These are phyloP conservation scores for Metarhizium humberi DNA, from an alignment of 2,329 filamentous ascomycete species.

Conservation along the genomic window DNA sequence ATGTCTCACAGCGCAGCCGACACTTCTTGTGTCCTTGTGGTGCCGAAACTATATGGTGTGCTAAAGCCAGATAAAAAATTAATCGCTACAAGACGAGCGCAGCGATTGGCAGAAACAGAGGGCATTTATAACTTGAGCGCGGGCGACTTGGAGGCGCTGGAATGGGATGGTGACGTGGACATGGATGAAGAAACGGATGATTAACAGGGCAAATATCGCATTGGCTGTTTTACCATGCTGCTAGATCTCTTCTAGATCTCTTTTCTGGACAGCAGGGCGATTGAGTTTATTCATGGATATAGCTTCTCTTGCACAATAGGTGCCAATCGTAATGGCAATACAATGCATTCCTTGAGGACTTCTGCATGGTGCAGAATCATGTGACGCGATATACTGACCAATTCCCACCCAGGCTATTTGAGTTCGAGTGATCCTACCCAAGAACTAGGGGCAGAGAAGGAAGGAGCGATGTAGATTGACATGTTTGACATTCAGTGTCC, in stretches of 20 bases:
- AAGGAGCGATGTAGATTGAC: too few species aligned
- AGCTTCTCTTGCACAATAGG: background rate
- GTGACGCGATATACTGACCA: too few species aligned
- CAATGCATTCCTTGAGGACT: background rate
- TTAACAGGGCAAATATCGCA: background rate
- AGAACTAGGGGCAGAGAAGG: too few species aligned
- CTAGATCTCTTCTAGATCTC: too few species aligned
- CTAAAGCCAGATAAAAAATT: constrained; percentile 26
- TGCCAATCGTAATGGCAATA: background rate
- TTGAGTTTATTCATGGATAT: background rate
- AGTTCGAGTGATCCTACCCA: too few species aligned
- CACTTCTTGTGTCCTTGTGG: constrained; percentile 21
- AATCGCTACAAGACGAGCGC: constrained; percentile 13
- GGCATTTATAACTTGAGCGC: constrained; percentile 8
- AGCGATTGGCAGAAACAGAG: constrained; percentile 11
- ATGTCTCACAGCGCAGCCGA: constrained; percentile 2
- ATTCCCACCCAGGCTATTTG: too few species aligned
- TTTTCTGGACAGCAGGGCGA: background rate
- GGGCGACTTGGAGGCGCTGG: constrained; percentile 9
- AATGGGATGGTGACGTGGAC: constrained; percentile 8
- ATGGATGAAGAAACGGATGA: background rate
- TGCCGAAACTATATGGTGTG: constrained; percentile 24
- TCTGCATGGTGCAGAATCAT: too few species aligned
- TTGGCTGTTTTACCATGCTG: background rate
- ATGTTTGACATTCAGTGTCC: too few species aligned